These are phyloP conservation scores for Rutstroemia sp. DNA, from an alignment of 2,329 filamentous ascomycete species.

Conservation along the genomic window DNA sequence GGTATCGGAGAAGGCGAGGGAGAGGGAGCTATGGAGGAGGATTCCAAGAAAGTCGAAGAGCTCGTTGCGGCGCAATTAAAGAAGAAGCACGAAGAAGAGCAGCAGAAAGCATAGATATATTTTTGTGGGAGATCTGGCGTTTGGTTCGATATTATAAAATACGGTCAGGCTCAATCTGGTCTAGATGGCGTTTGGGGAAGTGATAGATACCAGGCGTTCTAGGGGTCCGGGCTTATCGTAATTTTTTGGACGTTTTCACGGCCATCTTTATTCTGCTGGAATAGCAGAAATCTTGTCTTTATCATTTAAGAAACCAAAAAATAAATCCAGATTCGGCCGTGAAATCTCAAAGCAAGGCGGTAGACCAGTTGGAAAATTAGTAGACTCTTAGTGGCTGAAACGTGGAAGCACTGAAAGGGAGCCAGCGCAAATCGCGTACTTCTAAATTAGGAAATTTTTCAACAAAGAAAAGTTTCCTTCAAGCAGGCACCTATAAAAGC, in stretches of 20 bases:
- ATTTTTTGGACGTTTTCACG: too few relatives aligned
- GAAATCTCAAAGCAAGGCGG: too few relatives aligned
- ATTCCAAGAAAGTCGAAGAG: conserved; percentile 30
- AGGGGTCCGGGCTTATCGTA: not conserved
- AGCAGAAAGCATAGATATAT: not conserved
- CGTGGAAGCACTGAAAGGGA: not conserved
- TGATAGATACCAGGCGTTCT: conserved; percentile 10
- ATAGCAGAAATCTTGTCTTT: too few relatives aligned
- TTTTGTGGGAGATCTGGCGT: not conserved
- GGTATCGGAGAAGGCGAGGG: conserved; percentile 37
- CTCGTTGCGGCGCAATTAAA: conserved; percentile 20
- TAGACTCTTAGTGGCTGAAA: too few relatives aligned
- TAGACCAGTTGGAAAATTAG: too few relatives aligned
- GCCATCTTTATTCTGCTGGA: too few relatives aligned
- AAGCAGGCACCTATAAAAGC: not conserved
- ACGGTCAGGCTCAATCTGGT: not conserved
- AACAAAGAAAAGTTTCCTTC: not conserved
- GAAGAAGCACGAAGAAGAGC: conserved; percentile 6
- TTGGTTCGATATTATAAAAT: too few relatives aligned
- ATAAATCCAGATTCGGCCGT: too few relatives aligned
- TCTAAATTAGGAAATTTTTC: not conserved
- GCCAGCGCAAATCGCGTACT: not conserved
- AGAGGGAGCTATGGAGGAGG: conserved; percentile 32
- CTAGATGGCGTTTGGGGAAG: not conserved
- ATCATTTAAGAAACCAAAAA: too few relatives aligned